Conservation (phyloP, 192 early-diverging fungal species). For the Linnemannia hyalina region DNA sequence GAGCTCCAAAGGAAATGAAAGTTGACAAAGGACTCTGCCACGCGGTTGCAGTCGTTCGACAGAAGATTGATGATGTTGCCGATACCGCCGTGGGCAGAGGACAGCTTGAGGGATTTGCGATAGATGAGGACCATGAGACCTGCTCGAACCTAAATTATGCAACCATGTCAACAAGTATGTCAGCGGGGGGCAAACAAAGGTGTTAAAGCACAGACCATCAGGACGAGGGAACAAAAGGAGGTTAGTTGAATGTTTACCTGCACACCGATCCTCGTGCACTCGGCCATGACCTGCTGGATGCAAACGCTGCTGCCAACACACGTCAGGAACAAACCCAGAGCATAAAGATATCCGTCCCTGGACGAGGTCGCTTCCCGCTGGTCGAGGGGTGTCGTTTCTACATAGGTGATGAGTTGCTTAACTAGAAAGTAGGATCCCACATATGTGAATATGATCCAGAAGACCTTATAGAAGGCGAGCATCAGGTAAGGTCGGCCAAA, state of each 20-base stretch:
- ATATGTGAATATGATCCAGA: conserved; percentile 75
- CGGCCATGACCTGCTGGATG: conserved; percentile 57
- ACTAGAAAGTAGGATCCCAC: conserved; percentile 70
- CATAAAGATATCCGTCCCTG: conserved; percentile 64
- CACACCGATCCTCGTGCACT: conserved; percentile 60
- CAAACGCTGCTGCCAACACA: conserved; percentile 57
- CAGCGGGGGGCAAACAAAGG: neutral
- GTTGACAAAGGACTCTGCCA: conserved; percentile 78
- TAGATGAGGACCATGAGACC: conserved; percentile 83
- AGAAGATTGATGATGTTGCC: conserved; percentile 79
- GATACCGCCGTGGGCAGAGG: conserved; percentile 72
- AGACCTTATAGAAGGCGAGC: conserved; percentile 72
- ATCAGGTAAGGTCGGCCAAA: conserved; percentile 68
- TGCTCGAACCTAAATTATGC: conserved; percentile 68
- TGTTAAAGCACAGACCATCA: neutral
- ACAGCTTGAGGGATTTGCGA: conserved; percentile 75
- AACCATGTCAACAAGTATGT: conserved; percentile 5
- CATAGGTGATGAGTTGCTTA: conserved; percentile 58
- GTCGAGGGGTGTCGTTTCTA: conserved; percentile 34
- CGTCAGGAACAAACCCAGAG: conserved; percentile 68
- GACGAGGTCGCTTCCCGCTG: neutral
- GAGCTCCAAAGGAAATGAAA: conserved; percentile 84
- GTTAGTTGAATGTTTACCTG: conserved; percentile 34
- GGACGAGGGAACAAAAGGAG: neutral
- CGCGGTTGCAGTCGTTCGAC: conserved; percentile 78